Conservation (phyloP, 352 stramenopile species). For the Albugo candida region DNA sequence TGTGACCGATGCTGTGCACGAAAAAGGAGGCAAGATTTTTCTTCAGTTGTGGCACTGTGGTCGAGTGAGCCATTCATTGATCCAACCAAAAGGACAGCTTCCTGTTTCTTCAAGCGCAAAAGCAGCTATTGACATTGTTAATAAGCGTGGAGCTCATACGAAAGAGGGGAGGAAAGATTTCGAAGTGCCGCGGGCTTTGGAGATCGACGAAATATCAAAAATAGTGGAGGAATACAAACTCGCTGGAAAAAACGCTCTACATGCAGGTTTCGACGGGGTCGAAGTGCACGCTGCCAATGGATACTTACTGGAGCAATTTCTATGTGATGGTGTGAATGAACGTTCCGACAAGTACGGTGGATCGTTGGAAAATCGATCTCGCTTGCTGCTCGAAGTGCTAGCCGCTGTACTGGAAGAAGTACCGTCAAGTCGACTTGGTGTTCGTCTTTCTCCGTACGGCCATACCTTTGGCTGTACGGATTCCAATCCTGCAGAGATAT, state of each 20-base stretch:
- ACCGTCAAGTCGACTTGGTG: conserved; percentile 18
- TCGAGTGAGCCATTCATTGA: conserved; percentile 32
- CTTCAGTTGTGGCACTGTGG: conserved; percentile 76
- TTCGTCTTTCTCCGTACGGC: conserved; percentile 25
- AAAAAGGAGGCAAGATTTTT: conserved; percentile 54
- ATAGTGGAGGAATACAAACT: conserved; percentile 43
- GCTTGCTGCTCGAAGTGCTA: conserved; percentile 58
- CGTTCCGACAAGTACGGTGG: conserved; percentile 73
- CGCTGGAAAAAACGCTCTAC: conserved; percentile 25
- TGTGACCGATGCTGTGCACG: conserved; percentile 47
- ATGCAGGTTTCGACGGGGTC: conserved; percentile 78
- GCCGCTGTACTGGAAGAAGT: conserved; percentile 23
- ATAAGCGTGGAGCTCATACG: conserved; percentile 14
- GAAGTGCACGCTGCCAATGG: conserved; percentile 80
- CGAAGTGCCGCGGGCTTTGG: conserved; percentile 38
- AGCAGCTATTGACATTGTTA: conserved; percentile 10
- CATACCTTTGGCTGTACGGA: conserved; percentile 24
- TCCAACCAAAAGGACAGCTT: conserved; percentile 26
- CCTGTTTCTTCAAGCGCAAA: conserved; percentile 28
- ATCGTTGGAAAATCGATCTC: conserved; percentile 63
- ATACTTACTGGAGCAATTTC: conserved; percentile 84
- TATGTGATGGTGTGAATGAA: conserved; percentile 60
- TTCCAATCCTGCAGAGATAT: conserved; percentile 23
- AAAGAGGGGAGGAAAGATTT: conserved; percentile 17
- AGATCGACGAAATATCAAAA: conserved; percentile 41